These are phyloP conservation scores for Acanthamoeba triangularis DNA, from an alignment of 208 protist species.

Conservation along the genomic window DNA sequence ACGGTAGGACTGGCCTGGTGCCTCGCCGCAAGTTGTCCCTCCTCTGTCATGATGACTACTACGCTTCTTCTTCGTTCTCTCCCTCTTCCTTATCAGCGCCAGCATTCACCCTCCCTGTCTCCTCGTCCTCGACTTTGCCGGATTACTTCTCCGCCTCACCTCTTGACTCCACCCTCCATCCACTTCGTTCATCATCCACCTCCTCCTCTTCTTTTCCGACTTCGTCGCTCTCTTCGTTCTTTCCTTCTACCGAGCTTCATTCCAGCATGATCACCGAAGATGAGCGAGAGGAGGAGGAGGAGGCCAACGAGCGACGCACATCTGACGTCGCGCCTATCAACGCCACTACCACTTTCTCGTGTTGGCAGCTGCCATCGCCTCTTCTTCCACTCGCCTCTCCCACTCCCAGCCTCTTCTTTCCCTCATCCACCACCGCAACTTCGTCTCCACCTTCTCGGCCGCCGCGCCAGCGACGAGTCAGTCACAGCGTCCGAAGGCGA, in stretches of 20 bases:
- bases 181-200: not conserved
- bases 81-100: not conserved
- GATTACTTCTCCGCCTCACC: not conserved
- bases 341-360: not conserved
- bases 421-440: not conserved
- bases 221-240: not conserved
- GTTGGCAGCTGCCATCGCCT: not conserved
- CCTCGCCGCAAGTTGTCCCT: slow-evolving; percentile 31
- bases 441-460: not conserved
- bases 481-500: not conserved
- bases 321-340: slow-evolving; percentile 42
- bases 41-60: slow-evolving; percentile 30
- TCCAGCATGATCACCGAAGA: not conserved
- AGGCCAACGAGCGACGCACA: not conserved
- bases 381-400: not conserved
- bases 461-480: not conserved
- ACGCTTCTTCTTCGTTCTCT: slow-evolving; percentile 15
- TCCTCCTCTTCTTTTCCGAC: not conserved
- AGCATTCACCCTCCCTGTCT: not conserved
- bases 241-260: not conserved
- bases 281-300: not conserved
- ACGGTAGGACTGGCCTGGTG: slow-evolving; percentile 29
- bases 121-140: not conserved
- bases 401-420: not conserved
- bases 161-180: no score